Evolutionary conservation across 2,329 filamentous ascomycete genomes (phyloP).

Genomic region (Ramularia endophylla): DNA sequence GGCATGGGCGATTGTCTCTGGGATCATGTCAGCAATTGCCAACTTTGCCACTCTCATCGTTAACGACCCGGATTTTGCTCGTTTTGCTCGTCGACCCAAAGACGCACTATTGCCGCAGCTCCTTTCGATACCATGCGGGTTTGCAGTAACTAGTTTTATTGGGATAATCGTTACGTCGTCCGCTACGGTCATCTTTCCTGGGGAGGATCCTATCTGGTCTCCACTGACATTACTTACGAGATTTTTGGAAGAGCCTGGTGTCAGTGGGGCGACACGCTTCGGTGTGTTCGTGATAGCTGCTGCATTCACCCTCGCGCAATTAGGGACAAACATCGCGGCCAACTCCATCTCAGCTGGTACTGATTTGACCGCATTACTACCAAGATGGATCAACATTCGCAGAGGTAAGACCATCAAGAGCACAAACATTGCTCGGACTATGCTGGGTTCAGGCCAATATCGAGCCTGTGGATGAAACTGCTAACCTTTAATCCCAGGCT

Average conservation of each 20-base stretch:
- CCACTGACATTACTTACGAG: slow-evolving; percentile 33
- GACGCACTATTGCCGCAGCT: slow-evolving; percentile 80
- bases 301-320: slow-evolving; percentile 43
- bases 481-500: too few species aligned
- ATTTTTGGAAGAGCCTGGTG: slow-evolving; percentile 37
- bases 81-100: slow-evolving; percentile 70
- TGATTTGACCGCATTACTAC: slow-evolving; percentile 48
- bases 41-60: slow-evolving; percentile 83
- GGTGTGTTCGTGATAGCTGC: slow-evolving; percentile 46
- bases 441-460: too few species aligned
- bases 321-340: slow-evolving; percentile 54
- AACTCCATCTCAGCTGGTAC: slow-evolving; percentile 51
- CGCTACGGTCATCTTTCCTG: slow-evolving; percentile 36
- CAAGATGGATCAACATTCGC: slow-evolving; percentile 60
- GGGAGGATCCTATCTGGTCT: slow-evolving; percentile 35
- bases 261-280: slow-evolving; percentile 41
- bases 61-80: slow-evolving; percentile 59
- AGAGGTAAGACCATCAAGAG: too few species aligned
- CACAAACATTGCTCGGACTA: too few species aligned
- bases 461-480: too few species aligned
- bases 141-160: slow-evolving; percentile 64
- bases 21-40: slow-evolving; percentile 82
- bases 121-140: slow-evolving; percentile 44
- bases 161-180: slow-evolving; percentile 49
- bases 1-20: slow-evolving; percentile 76